phyloP scores from a whole-genome alignment of 106 monocot species.

The Iris macrosiphon region DNA sequence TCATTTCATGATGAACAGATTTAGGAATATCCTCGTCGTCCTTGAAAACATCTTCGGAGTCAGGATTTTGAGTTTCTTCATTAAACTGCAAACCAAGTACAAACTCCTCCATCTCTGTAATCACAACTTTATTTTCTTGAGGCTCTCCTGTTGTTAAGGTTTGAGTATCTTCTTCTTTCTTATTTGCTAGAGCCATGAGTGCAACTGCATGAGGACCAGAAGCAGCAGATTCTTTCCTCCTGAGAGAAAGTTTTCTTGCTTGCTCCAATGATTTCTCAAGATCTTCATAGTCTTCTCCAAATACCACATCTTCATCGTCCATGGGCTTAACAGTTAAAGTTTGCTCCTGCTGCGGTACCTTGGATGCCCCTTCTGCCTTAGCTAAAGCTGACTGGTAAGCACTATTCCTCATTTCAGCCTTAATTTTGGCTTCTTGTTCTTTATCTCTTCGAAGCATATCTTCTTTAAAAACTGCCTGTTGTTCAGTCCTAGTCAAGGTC shows the following conservation, averaged over 20 bases:
- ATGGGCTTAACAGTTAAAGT: conserved; percentile 19
- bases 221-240: conserved; percentile 37
- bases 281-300: conserved; percentile 98
- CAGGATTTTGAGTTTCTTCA: conserved; percentile 65
- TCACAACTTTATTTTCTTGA: conserved; percentile 74
- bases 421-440: conserved; percentile 51
- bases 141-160: conserved; percentile 17
- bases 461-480: conserved; percentile 78
- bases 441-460: too few relatives aligned
- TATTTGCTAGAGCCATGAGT: conserved; percentile 38
- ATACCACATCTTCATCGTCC: conserved; percentile 57
- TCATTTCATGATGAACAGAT: conserved; percentile 20
- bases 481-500: conserved; percentile 81
- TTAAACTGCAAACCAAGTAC: conserved; percentile 86
- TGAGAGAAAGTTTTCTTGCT: conserved; percentile 74
- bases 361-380: conserved; percentile 87
- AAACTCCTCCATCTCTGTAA: conserved; percentile 98
- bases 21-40: conserved; percentile 54
- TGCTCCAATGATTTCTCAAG: conserved; percentile 81
- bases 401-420: conserved; percentile 55
- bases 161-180: conserved; percentile 24
- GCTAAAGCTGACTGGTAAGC: conserved; percentile 76
- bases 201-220: conserved; percentile 61
- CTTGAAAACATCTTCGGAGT: conserved; percentile 80
- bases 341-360: conserved; percentile 42